These are phyloP conservation scores for Melastoma malabathricum DNA, from an alignment of 345 rosid species.

Conservation along the genomic window DNA sequence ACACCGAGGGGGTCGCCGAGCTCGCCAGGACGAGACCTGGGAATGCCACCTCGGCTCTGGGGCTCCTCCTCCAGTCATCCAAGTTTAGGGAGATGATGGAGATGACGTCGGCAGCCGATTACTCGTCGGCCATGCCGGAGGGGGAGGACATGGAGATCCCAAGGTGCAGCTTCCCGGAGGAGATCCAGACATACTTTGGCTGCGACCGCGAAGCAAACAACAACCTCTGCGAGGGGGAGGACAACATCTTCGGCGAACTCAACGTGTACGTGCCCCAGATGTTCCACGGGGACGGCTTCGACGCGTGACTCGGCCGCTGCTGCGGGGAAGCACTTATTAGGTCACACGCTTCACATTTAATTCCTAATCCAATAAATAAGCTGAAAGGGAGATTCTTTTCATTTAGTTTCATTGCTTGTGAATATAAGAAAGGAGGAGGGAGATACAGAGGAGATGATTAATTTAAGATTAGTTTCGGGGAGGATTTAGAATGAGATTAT, in stretches of 20 bases:
- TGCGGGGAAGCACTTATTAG: too few relatives aligned
- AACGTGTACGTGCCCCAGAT: slow-evolving; percentile 26
- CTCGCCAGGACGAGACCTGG: slow-evolving; percentile 11
- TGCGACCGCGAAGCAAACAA: slow-evolving; percentile 46
- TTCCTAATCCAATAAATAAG: not conserved
- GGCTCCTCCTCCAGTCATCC: slow-evolving; percentile 48
- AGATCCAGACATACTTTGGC: slow-evolving; percentile 56
- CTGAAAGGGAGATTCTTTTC: not conserved
- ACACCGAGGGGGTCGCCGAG: not conserved
- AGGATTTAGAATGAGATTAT: not conserved
- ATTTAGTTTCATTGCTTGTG: not conserved
- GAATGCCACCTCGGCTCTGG: slow-evolving; percentile 44
- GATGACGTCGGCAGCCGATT: slow-evolving; percentile 28
- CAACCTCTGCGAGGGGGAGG: slow-evolving; percentile 30
- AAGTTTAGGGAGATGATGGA: slow-evolving; percentile 63
- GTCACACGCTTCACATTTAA: too few relatives aligned
- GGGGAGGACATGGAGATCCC: slow-evolving; percentile 13
- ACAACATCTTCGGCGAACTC: slow-evolving; percentile 43
- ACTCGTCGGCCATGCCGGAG: slow-evolving; percentile 9
- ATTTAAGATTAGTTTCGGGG: not conserved
- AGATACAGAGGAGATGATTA: not conserved
- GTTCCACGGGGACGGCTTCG: slow-evolving; percentile 37
- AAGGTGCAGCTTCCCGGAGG: slow-evolving; percentile 61
- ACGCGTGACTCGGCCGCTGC: slow-evolving; percentile 4
- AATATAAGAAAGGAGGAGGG: not conserved